A percentile compares a stretch with the other conserved stretches of the same genome.
These are phyloP conservation scores for Ilyonectria robusta DNA, from an alignment of 2,329 filamentous ascomycete genomes.

Conservation along the genomic window DNA sequence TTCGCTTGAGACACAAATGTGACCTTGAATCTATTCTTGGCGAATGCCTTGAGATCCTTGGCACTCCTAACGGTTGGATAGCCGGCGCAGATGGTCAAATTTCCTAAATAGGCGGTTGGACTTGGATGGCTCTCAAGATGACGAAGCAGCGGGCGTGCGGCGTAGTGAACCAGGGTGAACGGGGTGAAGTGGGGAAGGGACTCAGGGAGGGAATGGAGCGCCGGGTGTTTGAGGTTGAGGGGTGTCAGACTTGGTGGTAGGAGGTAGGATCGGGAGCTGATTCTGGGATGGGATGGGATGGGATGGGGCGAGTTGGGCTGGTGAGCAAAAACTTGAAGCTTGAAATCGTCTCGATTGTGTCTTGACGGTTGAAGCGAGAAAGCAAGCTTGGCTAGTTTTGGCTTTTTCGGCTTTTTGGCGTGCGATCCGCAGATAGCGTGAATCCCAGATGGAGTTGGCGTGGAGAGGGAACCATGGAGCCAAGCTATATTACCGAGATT, in stretches of 20 bases:
- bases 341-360: conserved; percentile 12
- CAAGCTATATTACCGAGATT: conserved; percentile 34
- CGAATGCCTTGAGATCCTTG: not conserved
- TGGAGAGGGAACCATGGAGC: conserved; percentile 17
- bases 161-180: conserved; percentile 22
- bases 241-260: not conserved
- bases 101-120: not conserved
- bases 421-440: conserved; percentile 22
- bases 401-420: not conserved
- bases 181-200: conserved; percentile 27
- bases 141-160: conserved; percentile 14
- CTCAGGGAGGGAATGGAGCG: conserved; percentile 23
- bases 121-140: not conserved
- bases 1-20: not conserved
- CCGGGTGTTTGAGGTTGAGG: conserved; percentile 19
- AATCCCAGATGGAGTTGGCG: conserved; percentile 13
- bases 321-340: not conserved
- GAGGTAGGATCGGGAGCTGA: conserved; percentile 15
- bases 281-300: no score
- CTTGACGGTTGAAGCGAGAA: conserved; percentile 7
- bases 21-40: not conserved
- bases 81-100: not conserved
- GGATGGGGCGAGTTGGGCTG: conserved; percentile 1
- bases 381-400: not conserved
- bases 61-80: not conserved